Evolutionary conservation across 1,284 basidiomycete genomes (phyloP), one percentile per base, ranked within the genome.

Genomic region (Apiotrichum porosum): DNA sequence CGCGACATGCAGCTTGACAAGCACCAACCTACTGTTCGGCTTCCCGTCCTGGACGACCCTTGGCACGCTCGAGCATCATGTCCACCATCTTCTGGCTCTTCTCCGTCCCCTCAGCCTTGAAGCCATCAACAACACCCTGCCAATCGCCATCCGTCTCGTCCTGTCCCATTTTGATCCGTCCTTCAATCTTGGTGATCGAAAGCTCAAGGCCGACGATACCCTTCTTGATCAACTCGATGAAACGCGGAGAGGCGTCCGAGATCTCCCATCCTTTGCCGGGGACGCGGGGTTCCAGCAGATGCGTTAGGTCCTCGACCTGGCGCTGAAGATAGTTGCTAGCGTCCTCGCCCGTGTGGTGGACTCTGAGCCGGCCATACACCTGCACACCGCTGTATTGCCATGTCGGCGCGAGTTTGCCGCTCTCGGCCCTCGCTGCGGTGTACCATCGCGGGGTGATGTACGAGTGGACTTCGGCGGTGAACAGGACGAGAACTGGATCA

Each of bases 121-220:
- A 69, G 1, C 73, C 74, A 2, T 66, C 47, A 0, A 74, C 56
- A 1, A 75, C 69, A 0, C 74, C 73, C 18, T 49, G 9, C 51
- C 71, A 62, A 54, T 75, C 74, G 3, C 58, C 69, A 28, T 58
- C 56, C 1, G 17, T 34, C 40, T 54, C 59, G 37, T 76, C 74
- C 52, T 73, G 71, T 14, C 57, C 61, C 54, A 75, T 59, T 54
- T 76, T 76, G 58, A 65, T 68, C 47, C 71, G 62, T 5, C 72
- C 71, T 34, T 72, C 73, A 0, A 75, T 58, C 40, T 62, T 56
- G 1, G 37, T 60, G 10, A 76, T 57, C 17, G 49, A 47, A 17
- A 76, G 65, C 49, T 75, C 72, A 6, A 76, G 31, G 2, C 74
- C 75, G 1, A 75, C 56, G 28, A 76, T 75, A 2, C 61, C 71